Base-by-base conservation (phyloP, 257 asterid genomes). In the Lycium barbarum region DNA sequence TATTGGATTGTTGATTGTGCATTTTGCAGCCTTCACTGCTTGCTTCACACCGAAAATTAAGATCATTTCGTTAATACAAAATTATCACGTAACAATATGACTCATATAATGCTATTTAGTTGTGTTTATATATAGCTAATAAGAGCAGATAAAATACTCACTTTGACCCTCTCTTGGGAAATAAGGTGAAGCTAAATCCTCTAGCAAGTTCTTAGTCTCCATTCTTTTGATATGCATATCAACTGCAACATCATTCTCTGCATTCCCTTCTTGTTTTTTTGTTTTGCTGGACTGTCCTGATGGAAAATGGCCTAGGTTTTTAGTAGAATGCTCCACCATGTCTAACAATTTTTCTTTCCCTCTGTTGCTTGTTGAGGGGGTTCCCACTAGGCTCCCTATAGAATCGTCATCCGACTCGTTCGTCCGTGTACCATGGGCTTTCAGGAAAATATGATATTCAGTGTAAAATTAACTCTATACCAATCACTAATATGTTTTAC, bases 261-360 rank as follows among this genome's bases (percentile, higher is more conserved):
- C 22, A 72, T 45, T 38, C 38, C 79, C 80, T 40, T 71, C 79
- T 72, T 58, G 65, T 58, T 38, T 45, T 72, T 72, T n/a, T 13
- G 22, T 40, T 73, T 47, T 73, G 59, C 59, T 73, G 38, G 59
- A 73, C 7, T 73, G 80, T 73, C n/a, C 80, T 47, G 47, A 73
- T 22, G 40, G 59, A 73, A 58, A 20, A 47, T 20, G 81, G 20
- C 20, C 43, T 49, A 20, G 40, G 40, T 47, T 20, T 47, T 73
- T 43, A 20, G 9, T 36, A 61, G 68, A 61, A 20, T 20, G 68
- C 36, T 61, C 68, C 7, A 61, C 13, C 36, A 5, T 20, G 20
- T 61, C 36, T 0, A 36, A 13, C n/a, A 8, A n/a, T n/a, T 6
- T 61, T n/a, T 22, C 68, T 58, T 58, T 58, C 6, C 1, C 35